These are phyloP conservation scores for Dendrobium officinale DNA, from an alignment of 106 monocot species.

Conservation along the genomic window DNA sequence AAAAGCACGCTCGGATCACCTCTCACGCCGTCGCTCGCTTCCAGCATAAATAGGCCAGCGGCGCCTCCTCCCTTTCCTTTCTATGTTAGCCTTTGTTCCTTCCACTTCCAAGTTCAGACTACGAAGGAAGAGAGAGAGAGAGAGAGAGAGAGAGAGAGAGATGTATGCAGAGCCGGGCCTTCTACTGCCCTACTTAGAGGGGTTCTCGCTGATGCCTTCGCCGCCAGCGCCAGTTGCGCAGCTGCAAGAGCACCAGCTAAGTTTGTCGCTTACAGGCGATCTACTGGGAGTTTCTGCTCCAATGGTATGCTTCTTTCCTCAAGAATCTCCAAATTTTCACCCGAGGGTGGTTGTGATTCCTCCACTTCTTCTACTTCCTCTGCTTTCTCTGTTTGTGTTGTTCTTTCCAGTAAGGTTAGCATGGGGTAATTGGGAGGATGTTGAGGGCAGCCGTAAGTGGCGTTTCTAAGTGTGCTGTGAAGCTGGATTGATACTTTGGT, in stretches of 20 bases:
- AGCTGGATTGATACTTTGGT: background rate
- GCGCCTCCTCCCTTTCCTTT: background rate
- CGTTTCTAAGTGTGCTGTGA: background rate
- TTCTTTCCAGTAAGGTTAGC: slow-evolving; percentile 1
- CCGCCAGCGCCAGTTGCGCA: background rate
- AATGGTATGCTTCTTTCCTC: slow-evolving; percentile 10
- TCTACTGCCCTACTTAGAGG: background rate
- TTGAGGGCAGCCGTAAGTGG: background rate
- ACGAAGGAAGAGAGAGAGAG: background rate
- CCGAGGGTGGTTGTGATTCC: background rate
- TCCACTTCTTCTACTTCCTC: background rate
- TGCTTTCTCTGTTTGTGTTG: slow-evolving; percentile 1
- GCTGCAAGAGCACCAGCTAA: slow-evolving; percentile 5
- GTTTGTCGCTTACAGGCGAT: background rate
- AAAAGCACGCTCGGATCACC: too few relatives aligned
- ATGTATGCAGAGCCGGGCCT: slow-evolving; percentile 4
- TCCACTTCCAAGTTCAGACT: background rate
- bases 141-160: background rate
- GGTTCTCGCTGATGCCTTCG: slow-evolving; percentile 1
- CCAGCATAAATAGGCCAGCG: slow-evolving; percentile 1
- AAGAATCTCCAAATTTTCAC: background rate
- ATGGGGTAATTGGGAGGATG: background rate
- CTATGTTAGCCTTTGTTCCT: background rate
- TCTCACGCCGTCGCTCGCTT: background rate
- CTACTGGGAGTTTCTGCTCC: slow-evolving; percentile 2